Base-by-base conservation (phyloP, 345 rosid species). In the Gossypium turneri region DNA sequence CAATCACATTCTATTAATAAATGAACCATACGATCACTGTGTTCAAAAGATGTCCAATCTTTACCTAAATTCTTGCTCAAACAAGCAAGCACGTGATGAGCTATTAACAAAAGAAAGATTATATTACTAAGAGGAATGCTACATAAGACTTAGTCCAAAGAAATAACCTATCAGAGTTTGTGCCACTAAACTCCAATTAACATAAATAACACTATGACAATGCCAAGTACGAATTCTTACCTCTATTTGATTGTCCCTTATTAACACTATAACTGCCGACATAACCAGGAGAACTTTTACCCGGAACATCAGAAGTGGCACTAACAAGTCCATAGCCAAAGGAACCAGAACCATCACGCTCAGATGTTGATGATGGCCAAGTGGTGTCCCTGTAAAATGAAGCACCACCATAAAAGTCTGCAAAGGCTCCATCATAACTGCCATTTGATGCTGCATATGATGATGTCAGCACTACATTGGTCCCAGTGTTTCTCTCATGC, bases 171-270 rank as follows among this genome's bases (percentile, higher is more conserved):
- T 20, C 13, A 38, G 48, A 63, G 15, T 2, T 13, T 67, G 3
- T 67, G 19, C 43, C 15, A 48, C 56, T 67, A 67, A 63, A 48
- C 72, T 67, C 72, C 43, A 27, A 67, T 24, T 56, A 47, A 24
- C 12, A 48, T 24, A 10, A 48, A 48, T 24, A 48, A 67, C 17
- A 47, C 25, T 67, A 34, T 34, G 64, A 76, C 13, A 17, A 55
- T 70, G 66, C 43, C 16, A 63, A 63, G 9, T 17, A 66, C 60
- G 27, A 77, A 60, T 22, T 43, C 67, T 83, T 79, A 90, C 94
- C 94, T 90, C 93, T 87, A 88, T 79, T 88, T 84, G 88, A 60
- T 79, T 88, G 89, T 87, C 95, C 85, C 81, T 86, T 90, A 76
- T 85, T 90, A 84, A 86, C 86, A 72, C 83, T 85, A 83, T 87